These are phyloP conservation scores for Cryptosporidium canis DNA, from an alignment of 169 alveolate species.

Conservation along the genomic window DNA sequence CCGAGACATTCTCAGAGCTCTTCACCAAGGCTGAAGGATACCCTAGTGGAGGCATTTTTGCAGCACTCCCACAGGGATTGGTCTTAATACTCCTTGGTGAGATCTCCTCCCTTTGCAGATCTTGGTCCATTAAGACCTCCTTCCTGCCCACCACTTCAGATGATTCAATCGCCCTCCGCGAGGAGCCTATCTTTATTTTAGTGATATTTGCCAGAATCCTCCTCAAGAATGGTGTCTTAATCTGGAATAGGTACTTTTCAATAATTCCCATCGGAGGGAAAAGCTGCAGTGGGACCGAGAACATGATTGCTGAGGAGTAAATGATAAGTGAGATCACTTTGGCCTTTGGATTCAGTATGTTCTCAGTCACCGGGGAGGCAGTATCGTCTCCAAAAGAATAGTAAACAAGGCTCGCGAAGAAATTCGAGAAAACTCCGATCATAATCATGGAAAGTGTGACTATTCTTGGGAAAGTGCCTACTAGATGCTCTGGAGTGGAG, in stretches of 20 bases:
- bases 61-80: neutral
- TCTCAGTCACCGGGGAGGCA: constrained; percentile 66
- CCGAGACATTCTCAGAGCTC: neutral
- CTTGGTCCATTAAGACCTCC: neutral
- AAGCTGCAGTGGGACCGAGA: constrained; percentile 59
- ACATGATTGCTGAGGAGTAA: constrained; percentile 50
- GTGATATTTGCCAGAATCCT: neutral
- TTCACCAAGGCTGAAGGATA: neutral
- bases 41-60: neutral
- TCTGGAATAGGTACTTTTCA: constrained; percentile 36
- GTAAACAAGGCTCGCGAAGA: constrained; percentile 50
- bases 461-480: neutral
- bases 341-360: constrained; percentile 41
- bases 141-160: neutral
- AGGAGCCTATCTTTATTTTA: neutral
- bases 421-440: constrained; percentile 51
- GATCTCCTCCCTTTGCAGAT: neutral
- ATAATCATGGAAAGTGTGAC: constrained; percentile 41
- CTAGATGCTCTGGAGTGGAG: constrained; percentile 21
- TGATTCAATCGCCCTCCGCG: neutral
- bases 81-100: neutral
- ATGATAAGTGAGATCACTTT: constrained; percentile 13
- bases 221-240: neutral
- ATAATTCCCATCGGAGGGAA: constrained; percentile 46
- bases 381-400: constrained; percentile 70